A percentile compares a stretch with the other conserved stretches of the same genome.
These are phyloP conservation scores for Marchantia polymorpha DNA, from an alignment of 225 moss, liverwort and hornwort genomes.

Conservation along the genomic window DNA sequence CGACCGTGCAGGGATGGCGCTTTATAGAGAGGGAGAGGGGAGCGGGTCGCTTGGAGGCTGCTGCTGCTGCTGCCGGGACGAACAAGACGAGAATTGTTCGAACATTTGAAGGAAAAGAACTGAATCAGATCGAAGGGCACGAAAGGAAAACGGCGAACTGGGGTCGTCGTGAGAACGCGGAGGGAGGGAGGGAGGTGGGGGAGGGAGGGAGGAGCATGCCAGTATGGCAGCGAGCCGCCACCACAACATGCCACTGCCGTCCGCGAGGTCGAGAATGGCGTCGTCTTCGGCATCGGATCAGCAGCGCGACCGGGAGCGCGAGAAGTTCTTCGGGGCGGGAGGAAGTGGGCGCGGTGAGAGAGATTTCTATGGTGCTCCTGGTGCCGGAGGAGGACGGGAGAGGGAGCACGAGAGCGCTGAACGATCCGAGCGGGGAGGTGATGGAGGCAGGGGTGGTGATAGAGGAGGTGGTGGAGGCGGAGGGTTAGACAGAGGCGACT, in stretches of 20 bases:
- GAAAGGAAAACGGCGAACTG: background rate
- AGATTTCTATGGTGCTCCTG: background rate
- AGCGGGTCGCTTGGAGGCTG: too few relatives aligned
- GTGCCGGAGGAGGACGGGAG: conserved; percentile 10
- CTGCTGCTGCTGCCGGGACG: background rate
- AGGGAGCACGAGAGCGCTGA: conserved; percentile 17
- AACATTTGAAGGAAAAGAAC: background rate
- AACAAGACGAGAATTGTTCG: conserved; percentile 22
- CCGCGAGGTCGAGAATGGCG: conserved; percentile 25
- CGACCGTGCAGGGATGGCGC: too few relatives aligned
- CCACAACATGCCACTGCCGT: conserved; percentile 29
- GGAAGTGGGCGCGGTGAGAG: conserved; percentile 14
- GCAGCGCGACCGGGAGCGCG: conserved; percentile 16
- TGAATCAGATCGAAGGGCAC: background rate
- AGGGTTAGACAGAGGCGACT: conserved; percentile 12
- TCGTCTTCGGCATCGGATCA: conserved; percentile 18
- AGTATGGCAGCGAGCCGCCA: conserved; percentile 36
- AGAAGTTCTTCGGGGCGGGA: conserved; percentile 13
- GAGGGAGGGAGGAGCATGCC: background rate
- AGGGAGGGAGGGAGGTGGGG: background rate
- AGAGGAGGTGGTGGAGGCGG: background rate
- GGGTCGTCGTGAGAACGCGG: background rate
- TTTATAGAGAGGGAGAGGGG: too few relatives aligned
- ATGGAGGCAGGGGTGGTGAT: conserved; percentile 9
- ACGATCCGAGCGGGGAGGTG: conserved; percentile 2